phyloP scores from a whole-genome alignment of 2,329 filamentous ascomycete genomes.

The Graphilbum sp. region DNA sequence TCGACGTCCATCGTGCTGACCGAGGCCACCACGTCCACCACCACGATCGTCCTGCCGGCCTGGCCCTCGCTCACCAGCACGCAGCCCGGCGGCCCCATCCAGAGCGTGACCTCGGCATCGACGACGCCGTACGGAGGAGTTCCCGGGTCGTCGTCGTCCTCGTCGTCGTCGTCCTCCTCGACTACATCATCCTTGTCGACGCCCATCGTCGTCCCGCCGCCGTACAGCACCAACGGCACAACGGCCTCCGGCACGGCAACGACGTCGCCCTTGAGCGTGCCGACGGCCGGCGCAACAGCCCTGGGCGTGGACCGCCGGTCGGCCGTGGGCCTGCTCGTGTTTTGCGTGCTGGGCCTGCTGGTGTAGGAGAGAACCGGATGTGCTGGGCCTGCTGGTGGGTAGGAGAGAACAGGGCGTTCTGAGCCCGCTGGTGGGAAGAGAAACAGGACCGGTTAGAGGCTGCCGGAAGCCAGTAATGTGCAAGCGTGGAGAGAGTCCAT shows the following conservation, averaged over 20 bases:
- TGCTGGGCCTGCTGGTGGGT: too few relatives aligned
- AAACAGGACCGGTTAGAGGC: too few relatives aligned
- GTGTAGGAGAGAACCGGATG: too few relatives aligned
- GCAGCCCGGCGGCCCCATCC: not conserved
- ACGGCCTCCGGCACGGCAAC: conserved; percentile 1
- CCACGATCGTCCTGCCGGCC: conserved; percentile 7
- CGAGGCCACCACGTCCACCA: conserved; percentile 5
- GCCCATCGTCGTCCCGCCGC: not conserved
- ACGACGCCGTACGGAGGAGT: not conserved
- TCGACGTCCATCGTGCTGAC: conserved; percentile 7
- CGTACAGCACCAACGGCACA: not conserved
- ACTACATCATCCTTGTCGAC: not conserved
- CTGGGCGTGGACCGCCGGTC: conserved; percentile 8
- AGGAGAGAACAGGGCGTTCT: too few relatives aligned
- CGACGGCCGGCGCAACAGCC: conserved; percentile 8
- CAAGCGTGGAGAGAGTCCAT: too few relatives aligned
- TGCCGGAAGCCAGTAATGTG: too few relatives aligned
- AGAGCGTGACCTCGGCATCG: not conserved
- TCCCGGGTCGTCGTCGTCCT: not conserved
- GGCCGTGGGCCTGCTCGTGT: conserved; percentile 7
- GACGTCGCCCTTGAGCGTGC: conserved; percentile 6
- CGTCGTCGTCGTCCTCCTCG: not conserved
- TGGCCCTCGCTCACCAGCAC: conserved; percentile 3
- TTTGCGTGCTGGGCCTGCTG: conserved; percentile 9
- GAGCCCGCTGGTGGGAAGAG: too few relatives aligned